Base-by-base conservation (phyloP, 768 basidiomycete species). In the Tephrocybe sp. region DNA sequence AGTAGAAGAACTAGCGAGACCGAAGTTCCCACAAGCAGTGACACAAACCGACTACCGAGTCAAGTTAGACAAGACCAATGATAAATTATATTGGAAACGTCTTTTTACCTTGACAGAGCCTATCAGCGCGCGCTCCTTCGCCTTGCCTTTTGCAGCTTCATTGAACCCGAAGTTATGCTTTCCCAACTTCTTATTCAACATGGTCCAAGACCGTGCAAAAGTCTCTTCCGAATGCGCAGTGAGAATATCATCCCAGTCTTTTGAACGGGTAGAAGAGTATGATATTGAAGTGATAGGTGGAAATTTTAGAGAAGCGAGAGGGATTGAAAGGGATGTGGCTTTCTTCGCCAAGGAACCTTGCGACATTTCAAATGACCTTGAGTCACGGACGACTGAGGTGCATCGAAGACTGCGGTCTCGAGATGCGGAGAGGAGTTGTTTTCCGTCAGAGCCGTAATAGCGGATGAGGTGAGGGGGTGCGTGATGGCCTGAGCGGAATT, bases 211-310 rank as follows among this genome's bases (percentile, higher is more conserved):
- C 29, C 95, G 77, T 1, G 88, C 88, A 48, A 85, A 78, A 3
- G 80, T 75, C 58, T 95, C 94, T 40, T 92, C 91, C 1, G 79
- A 72, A 64, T 97, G 94, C 0, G 83, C 82, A n/a, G 94, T 94
- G 4, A 99, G 65, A 37, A 98, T 86, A 60, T 98, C 94, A 61
- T 98, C 95, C 97, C 97, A 99, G 55, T 99, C 94, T 64, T 93
- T 95, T 8, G 89, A 77, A 22, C 94, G 80, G 1, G 86, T 75
- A 1, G 83, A 76, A 1, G 92, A 93, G 64, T 83, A 87, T 0
- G 92, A 82, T 7, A 98, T 72, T 6, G 87, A 74, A 1, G 82
- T 84, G 25, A 97, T 76, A 0, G 91, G 76, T 12, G 92, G 84
- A 42, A 92, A 86, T 67, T 97, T 97, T 45, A 97, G 77, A 0